phyloP scores from a whole-genome alignment of 768 basidiomycete species.

The Serendipita sp. region DNA sequence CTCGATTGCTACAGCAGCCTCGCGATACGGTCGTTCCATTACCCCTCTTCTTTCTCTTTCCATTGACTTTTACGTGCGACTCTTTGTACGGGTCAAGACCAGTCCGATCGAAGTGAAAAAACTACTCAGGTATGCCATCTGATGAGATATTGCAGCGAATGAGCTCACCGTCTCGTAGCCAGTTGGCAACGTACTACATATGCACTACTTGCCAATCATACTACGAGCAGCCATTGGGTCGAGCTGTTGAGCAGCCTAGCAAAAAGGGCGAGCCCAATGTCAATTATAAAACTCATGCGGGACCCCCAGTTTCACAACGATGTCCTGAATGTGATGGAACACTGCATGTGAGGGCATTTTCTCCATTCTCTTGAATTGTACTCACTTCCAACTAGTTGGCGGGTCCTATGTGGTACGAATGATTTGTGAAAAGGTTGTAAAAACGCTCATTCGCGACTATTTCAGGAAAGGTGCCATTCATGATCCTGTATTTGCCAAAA shows the following conservation, averaged over 20 bases:
- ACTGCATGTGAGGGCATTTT: slow-evolving; percentile 45
- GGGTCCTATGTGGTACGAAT: slow-evolving; percentile 93
- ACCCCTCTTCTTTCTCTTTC: slow-evolving; percentile 79
- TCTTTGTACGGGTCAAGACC: slow-evolving; percentile 69
- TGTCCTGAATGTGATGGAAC: slow-evolving; percentile 73
- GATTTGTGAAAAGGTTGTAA: not conserved
- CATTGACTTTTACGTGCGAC: slow-evolving; percentile 92
- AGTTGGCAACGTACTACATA: slow-evolving; percentile 71
- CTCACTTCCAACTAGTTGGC: slow-evolving; percentile 38
- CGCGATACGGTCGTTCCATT: slow-evolving; percentile 84
- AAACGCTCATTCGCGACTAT: not conserved
- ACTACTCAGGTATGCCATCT: slow-evolving; percentile 43
- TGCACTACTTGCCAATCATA: slow-evolving; percentile 73
- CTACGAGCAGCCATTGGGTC: slow-evolving; percentile 76
- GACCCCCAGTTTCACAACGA: slow-evolving; percentile 45
- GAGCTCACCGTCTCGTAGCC: slow-evolving; percentile 30
- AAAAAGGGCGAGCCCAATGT: slow-evolving; percentile 44
- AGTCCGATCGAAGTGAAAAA: slow-evolving; percentile 76
- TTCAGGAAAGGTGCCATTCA: slow-evolving; percentile 39
- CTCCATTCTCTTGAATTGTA: not conserved
- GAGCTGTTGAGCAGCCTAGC: slow-evolving; percentile 39
- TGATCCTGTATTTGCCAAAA: slow-evolving; percentile 52
- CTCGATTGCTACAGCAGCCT: slow-evolving; percentile 69
- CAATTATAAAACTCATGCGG: slow-evolving; percentile 55
- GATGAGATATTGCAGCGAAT: not conserved